Base-by-base conservation (phyloP, 1,284 basidiomycete genomes). In the Moesziomyces antarcticus region DNA sequence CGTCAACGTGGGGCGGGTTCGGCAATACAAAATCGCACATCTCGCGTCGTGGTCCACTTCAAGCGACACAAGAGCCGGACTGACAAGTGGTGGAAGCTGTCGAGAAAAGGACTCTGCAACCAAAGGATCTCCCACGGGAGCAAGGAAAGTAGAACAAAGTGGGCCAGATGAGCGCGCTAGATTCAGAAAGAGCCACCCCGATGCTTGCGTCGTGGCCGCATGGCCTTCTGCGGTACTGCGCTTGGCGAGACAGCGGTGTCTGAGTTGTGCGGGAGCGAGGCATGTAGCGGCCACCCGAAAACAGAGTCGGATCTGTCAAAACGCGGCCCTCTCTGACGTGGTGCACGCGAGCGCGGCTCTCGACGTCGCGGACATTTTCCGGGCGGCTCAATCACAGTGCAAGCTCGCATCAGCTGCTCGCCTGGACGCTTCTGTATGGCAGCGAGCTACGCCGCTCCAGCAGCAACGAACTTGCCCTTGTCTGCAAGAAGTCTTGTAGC, bases 221-320 rank as follows among this genome's bases (percentile, higher is more conserved):
- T 56, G 54, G 56, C 56, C 56, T n/a, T 18, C 33, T 41, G 42
- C 37, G 46, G 44, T 43, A 24, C 43, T 33, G 22, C 16, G 20
- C 20, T 55, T 68, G 65, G 59, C 59, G 65, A 62, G 65, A 68
- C 65, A 68, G 35, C 13, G 5, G 27, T 68, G 65, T 62, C 65
- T 68, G 65, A 68, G 65, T 55, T 51, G 20, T 11, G 18, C 16
- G 9, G 43, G 55, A 62, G 65, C 55, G 65, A 68, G 65, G 59
- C 56, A 68, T 68, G 65, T 45, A 48, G 35, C 13, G 4, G 37
- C 16, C 37, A 18, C 37, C 16, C 14, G 37, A 40, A 7, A 18
- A 40, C 6, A 16, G 18, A 18, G 37, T 16, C 37, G 18, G 37
- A 33, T 33, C 13, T 10, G 37, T 40, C 37, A 11, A 18, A 11